Base-by-base conservation (phyloP, 768 basidiomycete species). In the Tephrocybe sp. region DNA sequence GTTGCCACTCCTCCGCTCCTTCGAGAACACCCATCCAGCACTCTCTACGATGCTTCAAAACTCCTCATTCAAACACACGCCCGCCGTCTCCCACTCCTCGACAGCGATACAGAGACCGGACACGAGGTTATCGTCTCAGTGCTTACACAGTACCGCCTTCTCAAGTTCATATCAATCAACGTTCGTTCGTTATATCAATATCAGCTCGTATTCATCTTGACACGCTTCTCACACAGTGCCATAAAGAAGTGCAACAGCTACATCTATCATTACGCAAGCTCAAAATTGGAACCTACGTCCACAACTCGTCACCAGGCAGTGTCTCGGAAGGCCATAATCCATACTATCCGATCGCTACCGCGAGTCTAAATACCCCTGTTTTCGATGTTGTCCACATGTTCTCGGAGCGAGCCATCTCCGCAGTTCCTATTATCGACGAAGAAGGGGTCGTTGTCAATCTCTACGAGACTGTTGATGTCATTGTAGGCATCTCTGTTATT, bases 321-420 rank as follows among this genome's bases (percentile, higher is more conserved):
- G 65, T 68, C 7, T 71, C 79, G 5, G 76, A 80, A 45, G 76
- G 74, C 44, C 73, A 79, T 36, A 86, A 88, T 51, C 90, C 88
- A 1, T 98, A 85, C 68, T 81, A 88, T 66, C 97, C 97, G 2
- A 85, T 98, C 50, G 89, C 91, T 4, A 97, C 94, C 0, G 96
- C 96, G 10, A 94, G 85, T 26, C 75, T 96, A 62, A 74, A 85
- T 50, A 97, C 96, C 0, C 88, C 90, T 24, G 97, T 99, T 2
- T 98, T 97, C 61, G 94, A 98, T 62, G 93, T 98, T 53, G 97
- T 98, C 2, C 97, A 99, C 64, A 93, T 96, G 88, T 98, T 98
- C 68, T 96, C 93, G 0, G 90, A 94, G 68, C 82, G 88, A 37
- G 88, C 94, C 23, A 97, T 99, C 59, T 94, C 92, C 8, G 96